These are phyloP conservation scores for Sugiyamaella pinicola DNA, from an alignment of 1,139 yeast species.

Conservation along the genomic window DNA sequence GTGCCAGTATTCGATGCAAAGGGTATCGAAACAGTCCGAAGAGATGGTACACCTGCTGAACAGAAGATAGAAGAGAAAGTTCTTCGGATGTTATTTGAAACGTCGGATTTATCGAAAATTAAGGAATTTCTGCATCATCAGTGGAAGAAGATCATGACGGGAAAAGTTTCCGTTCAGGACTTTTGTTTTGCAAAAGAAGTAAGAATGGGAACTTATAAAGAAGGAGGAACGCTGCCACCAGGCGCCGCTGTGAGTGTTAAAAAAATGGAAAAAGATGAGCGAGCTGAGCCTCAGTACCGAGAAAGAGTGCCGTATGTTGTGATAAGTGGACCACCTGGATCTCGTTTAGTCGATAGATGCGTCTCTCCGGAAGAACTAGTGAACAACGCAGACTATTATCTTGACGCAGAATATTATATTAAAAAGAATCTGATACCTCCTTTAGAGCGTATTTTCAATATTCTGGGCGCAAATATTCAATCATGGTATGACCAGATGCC, in stretches of 20 bases:
- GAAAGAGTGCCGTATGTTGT: slow-evolving; percentile 91
- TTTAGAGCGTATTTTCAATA: slow-evolving; percentile 74
- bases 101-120: slow-evolving; percentile 68
- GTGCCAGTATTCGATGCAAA: slow-evolving; percentile 85
- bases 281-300: slow-evolving; percentile 81
- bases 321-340: slow-evolving; percentile 63
- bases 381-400: slow-evolving; percentile 39
- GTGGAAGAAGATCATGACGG: slow-evolving; percentile 63
- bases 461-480: slow-evolving; percentile 77
- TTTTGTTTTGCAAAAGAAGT: slow-evolving; percentile 94
- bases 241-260: slow-evolving; percentile 81
- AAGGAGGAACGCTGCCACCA: slow-evolving; percentile 74
- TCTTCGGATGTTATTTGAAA: slow-evolving; percentile 67
- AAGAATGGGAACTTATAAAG: slow-evolving; percentile 77
- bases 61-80: slow-evolving; percentile 77
- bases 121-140: slow-evolving; percentile 65
- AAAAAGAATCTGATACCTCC: slow-evolving; percentile 86
- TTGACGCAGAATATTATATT: slow-evolving; percentile 86
- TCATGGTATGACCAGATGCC: slow-evolving; percentile 83
- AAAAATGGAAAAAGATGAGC: slow-evolving; percentile 61
- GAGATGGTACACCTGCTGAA: slow-evolving; percentile 95
- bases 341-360: slow-evolving; percentile 74
- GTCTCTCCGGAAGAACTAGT: slow-evolving; percentile 76
- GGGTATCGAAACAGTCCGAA: slow-evolving; percentile 89
- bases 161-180: slow-evolving; percentile 70